A percentile compares a stretch with the other conserved stretches of the same genome.
Conservation (phyloP, 148 eudicot species). For the Diospyros kaki region DNA sequence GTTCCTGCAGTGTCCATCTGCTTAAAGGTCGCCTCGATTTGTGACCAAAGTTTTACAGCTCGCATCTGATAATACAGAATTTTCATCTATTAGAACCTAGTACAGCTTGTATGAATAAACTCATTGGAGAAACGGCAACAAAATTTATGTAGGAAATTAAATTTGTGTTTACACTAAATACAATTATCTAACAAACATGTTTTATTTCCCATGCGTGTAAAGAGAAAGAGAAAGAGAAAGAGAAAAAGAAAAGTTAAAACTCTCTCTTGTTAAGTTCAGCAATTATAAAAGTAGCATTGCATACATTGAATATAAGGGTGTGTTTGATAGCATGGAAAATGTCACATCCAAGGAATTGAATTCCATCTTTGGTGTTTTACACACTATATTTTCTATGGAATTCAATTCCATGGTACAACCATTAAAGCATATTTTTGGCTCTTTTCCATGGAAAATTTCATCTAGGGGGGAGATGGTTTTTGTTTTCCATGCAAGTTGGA, state of each 20-base stretch:
- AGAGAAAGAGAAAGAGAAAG: not conserved
- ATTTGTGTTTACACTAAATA: not conserved
- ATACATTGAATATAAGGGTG: not conserved
- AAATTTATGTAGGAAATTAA: not conserved
- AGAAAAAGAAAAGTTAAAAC: not conserved
- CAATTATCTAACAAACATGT: not conserved
- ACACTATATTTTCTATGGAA: too few relatives aligned
- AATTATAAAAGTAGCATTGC: not conserved
- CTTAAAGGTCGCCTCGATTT: constrained; percentile 82
- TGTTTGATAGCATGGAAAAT: too few relatives aligned
- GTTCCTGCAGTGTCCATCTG: constrained; percentile 93
- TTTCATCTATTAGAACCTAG: constrained; percentile 15
- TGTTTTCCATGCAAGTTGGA: too few relatives aligned
- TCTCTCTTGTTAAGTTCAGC: not conserved
- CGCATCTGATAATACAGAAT: constrained; percentile 48
- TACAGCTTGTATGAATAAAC: not conserved
- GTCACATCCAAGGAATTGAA: too few relatives aligned
- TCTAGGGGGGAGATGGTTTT: too few relatives aligned
- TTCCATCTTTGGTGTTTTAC: too few relatives aligned
- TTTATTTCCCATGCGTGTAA: not conserved
- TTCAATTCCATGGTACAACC: too few relatives aligned
- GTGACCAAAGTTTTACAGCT: constrained; percentile 72
- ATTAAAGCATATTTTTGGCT: too few relatives aligned
- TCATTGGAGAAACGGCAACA: not conserved
- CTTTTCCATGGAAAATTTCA: too few relatives aligned